Conservation (phyloP, 139 green algal genomes). For the Haematococcus lacustris region DNA sequence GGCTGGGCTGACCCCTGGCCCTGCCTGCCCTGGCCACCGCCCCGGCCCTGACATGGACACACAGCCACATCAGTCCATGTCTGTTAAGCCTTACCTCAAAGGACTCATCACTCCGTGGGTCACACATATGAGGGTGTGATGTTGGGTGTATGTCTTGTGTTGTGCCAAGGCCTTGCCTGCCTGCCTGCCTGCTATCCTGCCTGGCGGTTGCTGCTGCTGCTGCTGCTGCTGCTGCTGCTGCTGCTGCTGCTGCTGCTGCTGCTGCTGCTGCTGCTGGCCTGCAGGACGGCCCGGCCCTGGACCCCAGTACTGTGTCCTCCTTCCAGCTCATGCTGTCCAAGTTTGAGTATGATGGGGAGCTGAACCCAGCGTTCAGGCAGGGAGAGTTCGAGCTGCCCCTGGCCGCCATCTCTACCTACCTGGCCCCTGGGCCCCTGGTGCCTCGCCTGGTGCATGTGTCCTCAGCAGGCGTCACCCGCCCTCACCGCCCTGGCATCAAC, state of each 20-base stretch:
- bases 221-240: background rate
- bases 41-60: too few relatives aligned
- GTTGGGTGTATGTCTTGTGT: too few relatives aligned
- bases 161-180: background rate
- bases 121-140: too few relatives aligned
- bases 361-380: slow-evolving; percentile 80
- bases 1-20: too few relatives aligned
- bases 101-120: too few relatives aligned
- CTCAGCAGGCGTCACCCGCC: slow-evolving; percentile 72
- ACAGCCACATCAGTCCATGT: too few relatives aligned
- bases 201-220: background rate
- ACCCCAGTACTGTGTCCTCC: slow-evolving; percentile 49
- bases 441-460: slow-evolving; percentile 57
- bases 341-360: slow-evolving; percentile 88
- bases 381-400: slow-evolving; percentile 79
- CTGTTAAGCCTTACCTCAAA: too few relatives aligned
- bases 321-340: slow-evolving; percentile 89
- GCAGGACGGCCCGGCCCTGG: slow-evolving; percentile 31
- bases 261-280: background rate
- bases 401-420: slow-evolving; percentile 51
- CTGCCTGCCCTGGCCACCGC: too few relatives aligned
- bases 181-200: background rate
- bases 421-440: slow-evolving; percentile 10
- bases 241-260: background rate
- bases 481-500: slow-evolving; percentile 62